Conservation (phyloP, 805 yeast genomes). For the Scheffersomyces amazonensis region DNA sequence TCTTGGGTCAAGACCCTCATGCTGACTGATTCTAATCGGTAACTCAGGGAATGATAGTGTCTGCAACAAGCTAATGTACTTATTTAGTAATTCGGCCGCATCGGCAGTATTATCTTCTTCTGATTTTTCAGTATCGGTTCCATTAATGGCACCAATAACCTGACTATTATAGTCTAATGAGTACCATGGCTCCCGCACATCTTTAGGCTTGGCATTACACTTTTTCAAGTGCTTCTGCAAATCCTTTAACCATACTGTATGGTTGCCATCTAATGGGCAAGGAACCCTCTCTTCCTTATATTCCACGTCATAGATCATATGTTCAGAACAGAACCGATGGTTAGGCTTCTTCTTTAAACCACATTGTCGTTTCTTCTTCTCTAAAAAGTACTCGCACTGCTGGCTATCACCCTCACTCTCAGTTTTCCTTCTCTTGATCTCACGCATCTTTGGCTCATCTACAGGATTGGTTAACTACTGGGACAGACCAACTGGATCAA, state of each 20-base stretch:
- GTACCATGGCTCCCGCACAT: slow-evolving; percentile 49
- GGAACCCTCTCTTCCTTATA: slow-evolving; percentile 46
- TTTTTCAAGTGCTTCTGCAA: slow-evolving; percentile 54
- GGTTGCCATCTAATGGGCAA: slow-evolving; percentile 77
- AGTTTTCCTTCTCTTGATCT: slow-evolving; percentile 8
- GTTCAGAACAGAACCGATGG: slow-evolving; percentile 61
- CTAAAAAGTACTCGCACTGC: slow-evolving; percentile 48
- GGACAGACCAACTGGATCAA: too few species aligned
- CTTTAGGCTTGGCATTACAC: slow-evolving; percentile 51
- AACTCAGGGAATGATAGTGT: slow-evolving; percentile 15
- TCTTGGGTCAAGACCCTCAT: slow-evolving; percentile 35
- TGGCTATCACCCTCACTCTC: slow-evolving; percentile 2
- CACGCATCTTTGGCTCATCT: slow-evolving; percentile 2
- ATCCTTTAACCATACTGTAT: slow-evolving; percentile 64
- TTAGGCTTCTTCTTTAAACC: slow-evolving; percentile 55
- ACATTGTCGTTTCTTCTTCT: slow-evolving; percentile 54
- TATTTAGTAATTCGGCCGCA: slow-evolving; percentile 9
- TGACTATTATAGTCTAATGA: slow-evolving; percentile 22
- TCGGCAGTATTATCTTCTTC: slow-evolving; percentile 9
- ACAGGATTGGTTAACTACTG: too few species aligned
- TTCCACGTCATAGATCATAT: slow-evolving; percentile 29
- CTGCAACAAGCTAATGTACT: slow-evolving; percentile 16
- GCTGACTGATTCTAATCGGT: slow-evolving; percentile 13
- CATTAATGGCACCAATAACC: background rate
- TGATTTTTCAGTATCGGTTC: slow-evolving; percentile 4